Evolutionary conservation across 2,329 filamentous ascomycete genomes (phyloP).

Genomic region (Lachnellula suecica): DNA sequence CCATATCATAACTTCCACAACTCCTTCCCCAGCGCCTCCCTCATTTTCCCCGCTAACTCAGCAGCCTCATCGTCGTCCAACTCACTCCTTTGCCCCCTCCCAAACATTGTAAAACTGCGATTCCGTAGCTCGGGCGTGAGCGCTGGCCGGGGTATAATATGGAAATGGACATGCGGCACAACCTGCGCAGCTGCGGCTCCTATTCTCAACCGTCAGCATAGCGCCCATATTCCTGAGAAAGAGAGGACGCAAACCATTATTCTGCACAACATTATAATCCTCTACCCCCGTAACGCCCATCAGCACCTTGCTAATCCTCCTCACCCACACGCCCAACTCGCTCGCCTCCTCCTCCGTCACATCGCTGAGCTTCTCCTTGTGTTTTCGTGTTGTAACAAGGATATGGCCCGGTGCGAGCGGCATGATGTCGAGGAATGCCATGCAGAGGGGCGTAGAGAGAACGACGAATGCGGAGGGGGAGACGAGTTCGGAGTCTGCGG

Average conservation of each 20-base stretch:
- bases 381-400: constrained; percentile 74
- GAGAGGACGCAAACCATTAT: constrained; percentile 68
- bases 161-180: constrained; percentile 91
- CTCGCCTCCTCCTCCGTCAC: constrained; percentile 61
- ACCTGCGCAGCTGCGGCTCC: constrained; percentile 86
- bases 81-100: constrained; percentile 68
- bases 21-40: constrained; percentile 45
- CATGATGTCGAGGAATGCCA: constrained; percentile 93
- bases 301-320: constrained; percentile 71
- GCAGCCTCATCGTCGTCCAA: constrained; percentile 73
- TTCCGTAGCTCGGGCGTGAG: constrained; percentile 50
- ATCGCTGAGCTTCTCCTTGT: constrained; percentile 77
- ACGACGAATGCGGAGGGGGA: constrained; percentile 56
- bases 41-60: constrained; percentile 55
- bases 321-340: constrained; percentile 67
- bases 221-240: neutral
- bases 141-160: constrained; percentile 84
- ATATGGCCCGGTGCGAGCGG: constrained; percentile 83
- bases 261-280: constrained; percentile 97
- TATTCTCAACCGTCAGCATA: constrained; percentile 28
- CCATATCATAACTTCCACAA: constrained; percentile 22
- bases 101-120: constrained; percentile 77
- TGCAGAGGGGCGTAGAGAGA: constrained; percentile 71
- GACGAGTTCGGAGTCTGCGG: constrained; percentile 43
- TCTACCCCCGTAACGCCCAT: constrained; percentile 65